Conservation (phyloP, 257 asterid genomes). For the Parsonsia alboflavescens region DNA sequence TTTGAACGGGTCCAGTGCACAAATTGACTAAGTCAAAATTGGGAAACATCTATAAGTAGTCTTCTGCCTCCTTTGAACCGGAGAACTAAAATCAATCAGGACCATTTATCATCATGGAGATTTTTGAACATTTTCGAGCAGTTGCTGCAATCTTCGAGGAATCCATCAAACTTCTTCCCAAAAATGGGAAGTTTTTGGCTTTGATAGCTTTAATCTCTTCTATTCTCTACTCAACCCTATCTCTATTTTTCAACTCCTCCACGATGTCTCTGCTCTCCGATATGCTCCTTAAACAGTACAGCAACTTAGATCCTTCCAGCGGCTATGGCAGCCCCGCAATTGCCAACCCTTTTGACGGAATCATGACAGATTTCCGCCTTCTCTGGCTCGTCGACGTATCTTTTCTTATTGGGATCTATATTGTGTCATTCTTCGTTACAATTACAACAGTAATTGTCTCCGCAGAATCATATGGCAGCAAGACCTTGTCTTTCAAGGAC, state of each 20-base stretch:
- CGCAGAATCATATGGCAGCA: slow-evolving; percentile 5
- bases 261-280: slow-evolving; percentile 19
- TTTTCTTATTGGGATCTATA: slow-evolving; percentile 3
- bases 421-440: slow-evolving; percentile 10
- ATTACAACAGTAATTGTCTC: slow-evolving; percentile 18
- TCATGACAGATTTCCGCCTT: slow-evolving; percentile 7
- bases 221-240: slow-evolving; percentile 19
- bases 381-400: slow-evolving; percentile 6
- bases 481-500: slow-evolving; percentile 17
- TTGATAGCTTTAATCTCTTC: slow-evolving; percentile 18
- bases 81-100: neutral
- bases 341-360: slow-evolving; percentile 4
- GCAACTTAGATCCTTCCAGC: neutral
- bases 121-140: slow-evolving; percentile 14
- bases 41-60: neutral
- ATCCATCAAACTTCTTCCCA: slow-evolving; percentile 23
- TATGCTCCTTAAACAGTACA: slow-evolving; percentile 1
- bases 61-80: neutral
- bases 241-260: slow-evolving; percentile 20
- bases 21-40: too few relatives aligned
- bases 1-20: neutral
- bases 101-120: neutral
- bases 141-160: slow-evolving; percentile 25
- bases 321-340: slow-evolving; percentile 8
- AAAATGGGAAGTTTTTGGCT: slow-evolving; percentile 26